These are phyloP conservation scores for Inga oerstediana DNA, from an alignment of 306 rosid genomes.

Conservation along the genomic window DNA sequence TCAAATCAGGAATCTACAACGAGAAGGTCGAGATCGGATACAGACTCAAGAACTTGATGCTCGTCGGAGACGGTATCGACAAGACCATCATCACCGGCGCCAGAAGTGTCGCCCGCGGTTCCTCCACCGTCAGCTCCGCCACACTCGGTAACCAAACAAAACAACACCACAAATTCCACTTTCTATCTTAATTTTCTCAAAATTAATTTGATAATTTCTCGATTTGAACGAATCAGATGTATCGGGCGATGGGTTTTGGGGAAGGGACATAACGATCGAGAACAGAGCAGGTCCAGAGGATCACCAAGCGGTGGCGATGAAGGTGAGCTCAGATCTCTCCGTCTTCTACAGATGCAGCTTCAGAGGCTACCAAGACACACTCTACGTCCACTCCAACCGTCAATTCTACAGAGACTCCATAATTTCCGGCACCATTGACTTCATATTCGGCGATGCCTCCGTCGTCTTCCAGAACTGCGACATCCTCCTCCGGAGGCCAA, in stretches of 20 bases:
- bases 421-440: conserved; percentile 60
- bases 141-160: conserved; percentile 56
- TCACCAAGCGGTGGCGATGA: conserved; percentile 70
- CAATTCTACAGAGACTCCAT: conserved; percentile 71
- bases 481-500: conserved; percentile 58
- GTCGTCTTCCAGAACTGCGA: conserved; percentile 63
- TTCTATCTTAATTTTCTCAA: background rate
- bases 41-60: conserved; percentile 51
- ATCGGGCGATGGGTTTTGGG: conserved; percentile 83
- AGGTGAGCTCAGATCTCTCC: conserved; percentile 57
- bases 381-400: conserved; percentile 55
- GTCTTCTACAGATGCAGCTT: conserved; percentile 62
- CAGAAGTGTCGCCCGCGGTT: conserved; percentile 45
- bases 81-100: conserved; percentile 52
- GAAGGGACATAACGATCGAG: conserved; percentile 69
- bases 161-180: background rate
- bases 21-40: conserved; percentile 60
- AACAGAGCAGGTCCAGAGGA: conserved; percentile 69
- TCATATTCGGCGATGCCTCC: conserved; percentile 60
- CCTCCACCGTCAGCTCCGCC: conserved; percentile 57
- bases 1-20: conserved; percentile 57
- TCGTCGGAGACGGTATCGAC: conserved; percentile 82
- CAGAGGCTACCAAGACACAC: conserved; percentile 75
- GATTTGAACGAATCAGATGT: conserved; percentile 45
- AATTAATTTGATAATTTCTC: background rate